phyloP scores from a whole-genome alignment of 805 yeast genomes.

The Candida corydali region DNA sequence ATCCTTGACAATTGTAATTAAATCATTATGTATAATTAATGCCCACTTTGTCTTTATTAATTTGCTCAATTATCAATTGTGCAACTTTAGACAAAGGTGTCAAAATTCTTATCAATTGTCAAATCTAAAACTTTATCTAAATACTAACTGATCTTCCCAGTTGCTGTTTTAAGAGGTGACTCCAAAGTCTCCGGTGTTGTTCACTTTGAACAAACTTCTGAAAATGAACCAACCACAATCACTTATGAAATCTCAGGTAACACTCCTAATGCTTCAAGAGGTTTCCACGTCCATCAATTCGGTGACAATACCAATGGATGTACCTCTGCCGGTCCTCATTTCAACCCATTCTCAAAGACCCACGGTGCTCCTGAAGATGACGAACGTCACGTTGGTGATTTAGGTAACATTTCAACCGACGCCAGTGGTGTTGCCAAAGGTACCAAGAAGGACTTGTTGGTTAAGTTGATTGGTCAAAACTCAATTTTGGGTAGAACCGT shows the following conservation, averaged over 20 bases:
- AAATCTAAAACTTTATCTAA: background rate
- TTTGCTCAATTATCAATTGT: constrained; percentile 7
- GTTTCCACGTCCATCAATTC: constrained; percentile 97
- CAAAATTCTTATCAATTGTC: background rate
- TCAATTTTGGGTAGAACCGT: constrained; percentile 93
- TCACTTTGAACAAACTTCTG: constrained; percentile 78
- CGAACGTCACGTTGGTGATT: constrained; percentile 87
- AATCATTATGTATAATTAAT: background rate
- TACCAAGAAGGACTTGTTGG: constrained; percentile 66
- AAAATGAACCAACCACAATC: constrained; percentile 77
- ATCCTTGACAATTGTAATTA: background rate
- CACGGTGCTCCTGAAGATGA: constrained; percentile 92
- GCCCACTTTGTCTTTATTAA: background rate
- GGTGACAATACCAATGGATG: constrained; percentile 99
- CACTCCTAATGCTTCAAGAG: constrained; percentile 82
- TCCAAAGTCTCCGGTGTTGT: constrained; percentile 85
- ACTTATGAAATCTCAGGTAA: constrained; percentile 89
- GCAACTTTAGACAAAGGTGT: constrained; percentile 1
- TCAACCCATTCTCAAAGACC: constrained; percentile 80
- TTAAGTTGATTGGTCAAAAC: constrained; percentile 82
- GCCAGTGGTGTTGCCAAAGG: constrained; percentile 90
- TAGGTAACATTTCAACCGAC: constrained; percentile 92
- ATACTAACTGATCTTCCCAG: constrained; percentile 33
- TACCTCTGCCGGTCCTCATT: constrained; percentile 97
- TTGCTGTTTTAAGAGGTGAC: constrained; percentile 96